Conservation (phyloP, 106 monocot genomes). For the Phalaenopsis aphrodite region DNA sequence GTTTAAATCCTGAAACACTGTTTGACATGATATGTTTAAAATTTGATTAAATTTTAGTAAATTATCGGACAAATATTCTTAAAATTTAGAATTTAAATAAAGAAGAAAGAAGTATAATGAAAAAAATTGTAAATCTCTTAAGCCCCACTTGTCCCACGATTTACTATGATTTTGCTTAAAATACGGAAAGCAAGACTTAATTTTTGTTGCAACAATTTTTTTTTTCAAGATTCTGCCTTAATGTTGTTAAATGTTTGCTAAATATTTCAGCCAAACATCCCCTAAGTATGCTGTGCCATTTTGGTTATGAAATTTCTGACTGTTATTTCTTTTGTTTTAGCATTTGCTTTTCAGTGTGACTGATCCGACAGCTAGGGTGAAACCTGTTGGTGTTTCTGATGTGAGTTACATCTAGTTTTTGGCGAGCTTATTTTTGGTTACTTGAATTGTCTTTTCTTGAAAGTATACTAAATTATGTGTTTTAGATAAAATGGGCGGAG, state of each 20-base stretch:
- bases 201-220: too few relatives aligned
- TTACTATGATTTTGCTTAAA: background rate
- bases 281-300: background rate
- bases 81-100: too few relatives aligned
- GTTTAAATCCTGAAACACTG: too few relatives aligned
- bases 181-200: too few relatives aligned
- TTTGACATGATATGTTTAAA: too few relatives aligned
- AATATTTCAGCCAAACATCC: too few relatives aligned
- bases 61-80: too few relatives aligned
- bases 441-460: background rate
- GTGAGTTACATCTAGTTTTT: conserved; percentile 34
- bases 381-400: conserved; percentile 87
- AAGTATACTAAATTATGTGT: conserved; percentile 4
- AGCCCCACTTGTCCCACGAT: background rate
- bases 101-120: too few relatives aligned
- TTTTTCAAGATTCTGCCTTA: too few relatives aligned
- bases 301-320: conserved; percentile 8
- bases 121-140: too few relatives aligned
- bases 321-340: conserved; percentile 28
- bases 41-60: too few relatives aligned
- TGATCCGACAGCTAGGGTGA: conserved; percentile 68
- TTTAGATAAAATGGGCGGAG: conserved; percentile 98
- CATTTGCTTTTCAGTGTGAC: conserved; percentile 91
- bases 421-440: background rate
- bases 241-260: too few relatives aligned